These are phyloP conservation scores for Pseudogymnoascus sp. DNA, from an alignment of 2,329 filamentous ascomycete species.

Conservation along the genomic window DNA sequence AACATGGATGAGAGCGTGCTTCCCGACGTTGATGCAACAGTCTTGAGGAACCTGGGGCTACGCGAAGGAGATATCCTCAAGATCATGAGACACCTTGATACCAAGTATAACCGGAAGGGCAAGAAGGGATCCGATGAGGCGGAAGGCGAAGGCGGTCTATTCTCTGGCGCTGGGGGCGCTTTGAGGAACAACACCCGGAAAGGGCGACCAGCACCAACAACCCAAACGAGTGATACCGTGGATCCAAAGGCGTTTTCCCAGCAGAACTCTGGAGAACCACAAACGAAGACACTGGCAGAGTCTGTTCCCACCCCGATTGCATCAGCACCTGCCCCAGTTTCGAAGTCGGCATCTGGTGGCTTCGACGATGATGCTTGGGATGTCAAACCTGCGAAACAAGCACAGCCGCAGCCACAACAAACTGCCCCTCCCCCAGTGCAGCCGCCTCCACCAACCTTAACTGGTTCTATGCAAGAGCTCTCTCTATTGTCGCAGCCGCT, in stretches of 20 bases:
- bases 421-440: conserved; percentile 33
- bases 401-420: conserved; percentile 33
- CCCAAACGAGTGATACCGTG: conserved; percentile 77
- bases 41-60: conserved; percentile 81
- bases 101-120: conserved; percentile 64
- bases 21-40: conserved; percentile 76
- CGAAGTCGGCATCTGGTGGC: conserved; percentile 48
- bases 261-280: conserved; percentile 41
- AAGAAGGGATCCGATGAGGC: conserved; percentile 49
- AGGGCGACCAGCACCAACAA: conserved; percentile 77
- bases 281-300: conserved; percentile 31
- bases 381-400: conserved; percentile 70
- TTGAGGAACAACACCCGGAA: conserved; percentile 93
- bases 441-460: conserved; percentile 45
- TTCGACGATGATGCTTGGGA: conserved; percentile 99
- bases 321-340: conserved; percentile 33
- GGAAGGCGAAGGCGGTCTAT: conserved; percentile 62
- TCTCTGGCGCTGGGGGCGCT: conserved; percentile 85
- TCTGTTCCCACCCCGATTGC: conserved; percentile 41
- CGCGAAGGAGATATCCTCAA: conserved; percentile 96
- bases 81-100: conserved; percentile 82
- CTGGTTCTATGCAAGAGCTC: conserved; percentile 63
- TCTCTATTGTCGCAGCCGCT: conserved; percentile 56
- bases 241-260: conserved; percentile 79
- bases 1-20: conserved; percentile 94